These are phyloP conservation scores for Ophiosphaerella herpotricha DNA, from an alignment of 2,329 filamentous ascomycete genomes.

Conservation along the genomic window DNA sequence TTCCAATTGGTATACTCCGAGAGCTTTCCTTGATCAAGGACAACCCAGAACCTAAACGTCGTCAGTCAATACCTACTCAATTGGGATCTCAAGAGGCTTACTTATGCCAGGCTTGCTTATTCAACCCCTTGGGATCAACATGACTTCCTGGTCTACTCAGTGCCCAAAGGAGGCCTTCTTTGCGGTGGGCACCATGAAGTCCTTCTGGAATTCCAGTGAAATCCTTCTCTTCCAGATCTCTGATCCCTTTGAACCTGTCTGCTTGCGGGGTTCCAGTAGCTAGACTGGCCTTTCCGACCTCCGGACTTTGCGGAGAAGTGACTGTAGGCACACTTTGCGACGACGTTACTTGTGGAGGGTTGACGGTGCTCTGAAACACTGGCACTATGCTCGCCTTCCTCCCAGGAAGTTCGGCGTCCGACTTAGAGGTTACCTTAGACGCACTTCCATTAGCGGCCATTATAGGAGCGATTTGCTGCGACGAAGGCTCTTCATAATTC, in stretches of 20 bases:
- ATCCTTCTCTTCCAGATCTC: constrained; percentile 87
- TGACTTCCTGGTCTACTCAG: constrained; percentile 91
- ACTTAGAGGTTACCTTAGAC: constrained; percentile 24
- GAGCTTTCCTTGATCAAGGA: constrained; percentile 92
- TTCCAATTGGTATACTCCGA: constrained; percentile 99
- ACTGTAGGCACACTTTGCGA: constrained; percentile 32
- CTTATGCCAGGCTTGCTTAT: constrained; percentile 99
- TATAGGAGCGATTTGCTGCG: constrained; percentile 24
- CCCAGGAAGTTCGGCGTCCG: constrained; percentile 32
- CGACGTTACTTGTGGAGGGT: constrained; percentile 30
- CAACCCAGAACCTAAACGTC: constrained; percentile 85
- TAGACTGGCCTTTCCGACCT: constrained; percentile 30
- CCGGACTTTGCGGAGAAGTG: constrained; percentile 35
- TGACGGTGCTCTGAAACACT: constrained; percentile 41
- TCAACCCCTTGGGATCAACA: constrained; percentile 91
- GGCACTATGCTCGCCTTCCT: constrained; percentile 41
- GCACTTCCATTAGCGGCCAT: constrained; percentile 30
- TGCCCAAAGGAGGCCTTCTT: constrained; percentile 94
- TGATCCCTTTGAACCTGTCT: constrained; percentile 83
- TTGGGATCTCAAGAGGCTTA: constrained; percentile 55
- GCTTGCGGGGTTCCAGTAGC: constrained; percentile 43
- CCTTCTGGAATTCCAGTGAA: constrained; percentile 50
- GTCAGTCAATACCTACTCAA: constrained; percentile 29
- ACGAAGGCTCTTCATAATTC: constrained; percentile 39
- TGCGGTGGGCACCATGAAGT: constrained; percentile 69